Conservation (phyloP, 495 filamentous ascomycete genomes). For the Penicillium coprophilum region DNA sequence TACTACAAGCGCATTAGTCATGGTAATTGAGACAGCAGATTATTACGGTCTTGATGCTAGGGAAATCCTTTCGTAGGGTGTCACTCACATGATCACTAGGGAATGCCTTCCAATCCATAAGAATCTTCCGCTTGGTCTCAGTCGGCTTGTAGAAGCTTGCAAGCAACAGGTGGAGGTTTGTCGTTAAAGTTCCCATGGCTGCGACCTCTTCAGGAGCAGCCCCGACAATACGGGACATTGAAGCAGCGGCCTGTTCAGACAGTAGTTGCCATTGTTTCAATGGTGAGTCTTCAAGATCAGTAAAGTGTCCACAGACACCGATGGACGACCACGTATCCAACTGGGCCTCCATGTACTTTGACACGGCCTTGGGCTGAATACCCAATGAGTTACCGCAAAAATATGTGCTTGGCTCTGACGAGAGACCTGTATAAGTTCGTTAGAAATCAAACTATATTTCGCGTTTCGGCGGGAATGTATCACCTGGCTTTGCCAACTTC, state of each 20-base stretch:
- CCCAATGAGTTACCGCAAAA: constrained; percentile 95
- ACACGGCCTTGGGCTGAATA: constrained; percentile 76
- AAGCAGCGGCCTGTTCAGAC: constrained; percentile 66
- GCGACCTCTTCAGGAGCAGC: constrained; percentile 76
- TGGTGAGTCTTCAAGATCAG: constrained; percentile 68
- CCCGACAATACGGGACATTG: constrained; percentile 81
- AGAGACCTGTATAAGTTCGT: constrained; percentile 35
- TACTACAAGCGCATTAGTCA: constrained; percentile 53
- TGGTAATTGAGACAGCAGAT: not conserved
- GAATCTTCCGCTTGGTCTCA: constrained; percentile 74
- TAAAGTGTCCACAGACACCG: constrained; percentile 90
- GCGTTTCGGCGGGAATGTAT: not conserved
- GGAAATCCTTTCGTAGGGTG: not conserved
- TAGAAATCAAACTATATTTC: constrained; percentile 7
- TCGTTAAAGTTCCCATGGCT: constrained; percentile 89
- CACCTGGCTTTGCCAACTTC: constrained; percentile 53
- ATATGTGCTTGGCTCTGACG: constrained; percentile 63
- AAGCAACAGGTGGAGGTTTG: constrained; percentile 86
- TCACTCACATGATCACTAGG: constrained; percentile 79
- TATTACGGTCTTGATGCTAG: not conserved
- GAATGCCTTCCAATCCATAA: constrained; percentile 92
- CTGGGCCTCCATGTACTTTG: constrained; percentile 70
- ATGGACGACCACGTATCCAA: constrained; percentile 87
- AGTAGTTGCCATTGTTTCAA: constrained; percentile 76
- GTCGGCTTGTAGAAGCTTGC: constrained; percentile 86